Conservation (phyloP, 306 rosid genomes). For the Vicia villosa region DNA sequence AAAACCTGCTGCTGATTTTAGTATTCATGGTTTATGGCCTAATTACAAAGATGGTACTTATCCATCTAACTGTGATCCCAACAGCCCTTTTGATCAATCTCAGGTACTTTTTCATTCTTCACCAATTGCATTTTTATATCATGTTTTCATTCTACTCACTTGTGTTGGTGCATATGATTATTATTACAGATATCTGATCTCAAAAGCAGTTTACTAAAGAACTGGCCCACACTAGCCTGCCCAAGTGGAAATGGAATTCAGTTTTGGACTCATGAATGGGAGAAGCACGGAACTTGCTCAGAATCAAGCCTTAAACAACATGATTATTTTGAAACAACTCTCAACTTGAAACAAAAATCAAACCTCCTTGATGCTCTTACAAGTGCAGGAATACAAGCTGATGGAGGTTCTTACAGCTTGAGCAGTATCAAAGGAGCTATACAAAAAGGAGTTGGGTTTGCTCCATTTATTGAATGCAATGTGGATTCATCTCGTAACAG, state of each 20-base stretch:
- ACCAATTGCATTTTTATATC: neutral
- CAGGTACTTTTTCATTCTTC: slow-evolving; percentile 43
- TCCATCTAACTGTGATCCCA: slow-evolving; percentile 74
- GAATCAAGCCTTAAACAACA: slow-evolving; percentile 70
- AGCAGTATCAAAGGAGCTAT: slow-evolving; percentile 49
- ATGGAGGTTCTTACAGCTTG: slow-evolving; percentile 47
- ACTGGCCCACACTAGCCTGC: slow-evolving; percentile 82
- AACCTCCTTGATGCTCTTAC: slow-evolving; percentile 60
- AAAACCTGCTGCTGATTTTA: slow-evolving; percentile 71
- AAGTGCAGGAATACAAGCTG: slow-evolving; percentile 50
- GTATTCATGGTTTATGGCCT: slow-evolving; percentile 90
- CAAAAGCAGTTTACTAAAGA: slow-evolving; percentile 37
- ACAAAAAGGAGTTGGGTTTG: slow-evolving; percentile 40
- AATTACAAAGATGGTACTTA: slow-evolving; percentile 64
- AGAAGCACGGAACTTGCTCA: slow-evolving; percentile 80
- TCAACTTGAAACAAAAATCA: slow-evolving; percentile 47
- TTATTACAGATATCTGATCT: slow-evolving; percentile 25
- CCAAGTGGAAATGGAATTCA: slow-evolving; percentile 57
- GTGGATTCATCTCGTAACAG: slow-evolving; percentile 42
- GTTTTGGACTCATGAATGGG: slow-evolving; percentile 80
- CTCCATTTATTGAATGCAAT: slow-evolving; percentile 56
- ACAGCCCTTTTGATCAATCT: slow-evolving; percentile 50
- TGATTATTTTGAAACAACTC: slow-evolving; percentile 59
- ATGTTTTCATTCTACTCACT: neutral
- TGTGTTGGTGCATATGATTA: neutral